Evolutionary conservation across 78 protist species (phyloP).

Genomic region (Paratrimastix pyriformis): DNA sequence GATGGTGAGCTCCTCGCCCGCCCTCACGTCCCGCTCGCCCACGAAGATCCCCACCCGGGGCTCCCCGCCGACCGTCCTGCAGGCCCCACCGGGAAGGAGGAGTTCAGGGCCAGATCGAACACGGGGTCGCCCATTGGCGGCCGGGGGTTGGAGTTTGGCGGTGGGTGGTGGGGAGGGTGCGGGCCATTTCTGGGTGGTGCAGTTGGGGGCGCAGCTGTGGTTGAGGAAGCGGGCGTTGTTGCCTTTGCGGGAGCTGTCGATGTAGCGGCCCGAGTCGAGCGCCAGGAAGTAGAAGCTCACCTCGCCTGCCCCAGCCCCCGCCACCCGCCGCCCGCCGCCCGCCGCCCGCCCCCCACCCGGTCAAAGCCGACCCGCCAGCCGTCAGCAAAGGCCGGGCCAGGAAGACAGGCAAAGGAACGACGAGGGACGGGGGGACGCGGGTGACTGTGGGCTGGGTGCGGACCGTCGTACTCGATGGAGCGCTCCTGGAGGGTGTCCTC

Average conservation of each 20-base stretch:
- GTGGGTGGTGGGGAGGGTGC: background rate
- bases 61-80: conserved; percentile 44
- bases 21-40: conserved; percentile 31
- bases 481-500: conserved; percentile 21
- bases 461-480: background rate
- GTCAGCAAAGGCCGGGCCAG: no score
- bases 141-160: no score
- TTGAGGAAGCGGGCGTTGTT: conserved; percentile 52
- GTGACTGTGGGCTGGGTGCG: background rate
- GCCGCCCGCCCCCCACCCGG: no score
- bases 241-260: conserved; percentile 59
- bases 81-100: background rate
- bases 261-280: conserved; percentile 25
- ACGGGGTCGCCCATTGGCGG: conserved; percentile 59
- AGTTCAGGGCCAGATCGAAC: conserved; percentile 57
- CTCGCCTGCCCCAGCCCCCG: conserved; percentile 2
- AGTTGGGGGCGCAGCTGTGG: conserved; percentile 65
- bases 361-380: no score
- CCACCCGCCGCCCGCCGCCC: background rate
- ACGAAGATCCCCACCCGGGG: conserved; percentile 57
- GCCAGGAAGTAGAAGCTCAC: conserved; percentile 48
- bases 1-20: conserved; percentile 56
- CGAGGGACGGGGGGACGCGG: background rate
- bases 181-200: conserved; percentile 61
- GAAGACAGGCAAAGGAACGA: no score